phyloP scores from a whole-genome alignment of 106 monocot genomes.

The Apostasia shenzhenica region DNA sequence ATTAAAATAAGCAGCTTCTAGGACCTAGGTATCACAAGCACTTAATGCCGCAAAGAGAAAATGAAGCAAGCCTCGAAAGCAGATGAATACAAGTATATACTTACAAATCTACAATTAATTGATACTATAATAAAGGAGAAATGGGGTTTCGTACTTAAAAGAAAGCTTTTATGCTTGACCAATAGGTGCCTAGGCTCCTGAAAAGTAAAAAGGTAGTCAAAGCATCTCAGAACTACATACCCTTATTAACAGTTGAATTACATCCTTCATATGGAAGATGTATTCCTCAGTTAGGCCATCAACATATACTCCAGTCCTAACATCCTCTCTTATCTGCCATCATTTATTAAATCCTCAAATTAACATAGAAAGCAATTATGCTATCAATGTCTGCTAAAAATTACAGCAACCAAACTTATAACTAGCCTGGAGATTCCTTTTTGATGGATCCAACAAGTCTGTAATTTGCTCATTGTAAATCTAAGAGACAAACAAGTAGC shows the following conservation, averaged over 20 bases:
- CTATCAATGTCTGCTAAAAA: background rate
- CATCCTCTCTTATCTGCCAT: slow-evolving; percentile 80
- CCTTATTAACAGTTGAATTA: slow-evolving; percentile 57
- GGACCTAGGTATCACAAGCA: too few relatives aligned
- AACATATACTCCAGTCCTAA: slow-evolving; percentile 74
- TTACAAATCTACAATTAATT: too few relatives aligned
- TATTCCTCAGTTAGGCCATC: slow-evolving; percentile 65
- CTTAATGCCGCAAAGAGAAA: too few relatives aligned
- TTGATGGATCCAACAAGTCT: slow-evolving; percentile 66
- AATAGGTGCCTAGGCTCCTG: too few relatives aligned
- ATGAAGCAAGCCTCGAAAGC: too few relatives aligned
- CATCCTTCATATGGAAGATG: slow-evolving; percentile 56
- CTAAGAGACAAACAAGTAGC: slow-evolving; percentile 14
- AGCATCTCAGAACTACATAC: slow-evolving; percentile 14
- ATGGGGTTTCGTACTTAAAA: too few relatives aligned
- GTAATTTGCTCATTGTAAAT: slow-evolving; percentile 96
- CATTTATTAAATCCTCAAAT: background rate
- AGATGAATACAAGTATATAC: too few relatives aligned
- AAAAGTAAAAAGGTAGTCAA: background rate
- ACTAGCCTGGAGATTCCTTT: slow-evolving; percentile 75
- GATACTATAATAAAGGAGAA: too few relatives aligned
- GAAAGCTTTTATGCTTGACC: too few relatives aligned
- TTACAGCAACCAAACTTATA: background rate
- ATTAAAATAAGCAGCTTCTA: too few relatives aligned
- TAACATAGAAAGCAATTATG: too few relatives aligned